Percentiles rank a stretch among this genome's conserved stretches.
Evolutionary conservation across 2,329 filamentous ascomycete genomes (phyloP).

Genomic region (Aspergillus ochraceoroseus): DNA sequence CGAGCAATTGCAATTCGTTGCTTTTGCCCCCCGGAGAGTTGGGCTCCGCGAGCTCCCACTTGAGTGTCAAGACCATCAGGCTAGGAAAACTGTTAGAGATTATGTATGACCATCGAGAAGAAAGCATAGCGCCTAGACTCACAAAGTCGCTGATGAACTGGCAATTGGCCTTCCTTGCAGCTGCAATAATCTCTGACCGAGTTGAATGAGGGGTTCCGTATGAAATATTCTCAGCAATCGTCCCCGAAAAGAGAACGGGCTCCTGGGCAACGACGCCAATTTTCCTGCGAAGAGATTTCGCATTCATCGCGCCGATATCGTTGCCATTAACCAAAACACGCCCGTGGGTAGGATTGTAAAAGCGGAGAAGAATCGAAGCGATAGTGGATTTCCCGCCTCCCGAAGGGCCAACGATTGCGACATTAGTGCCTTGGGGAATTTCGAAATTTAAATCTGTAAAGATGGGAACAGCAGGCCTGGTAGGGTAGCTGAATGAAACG

Average conservation of each 20-base stretch:
- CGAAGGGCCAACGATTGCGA: slow-evolving; percentile 93
- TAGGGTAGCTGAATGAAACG: slow-evolving; percentile 87
- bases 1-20: slow-evolving; percentile 96
- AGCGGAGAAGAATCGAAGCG: slow-evolving; percentile 80
- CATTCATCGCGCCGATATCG: slow-evolving; percentile 81
- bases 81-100: slow-evolving; percentile 33
- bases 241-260: slow-evolving; percentile 80
- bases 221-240: slow-evolving; percentile 76
- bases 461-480: slow-evolving; percentile 82
- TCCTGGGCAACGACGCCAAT: slow-evolving; percentile 96
- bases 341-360: slow-evolving; percentile 78
- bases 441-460: slow-evolving; percentile 86
- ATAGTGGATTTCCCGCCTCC: slow-evolving; percentile 97
- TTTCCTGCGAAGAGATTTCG: slow-evolving; percentile 83
- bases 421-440: slow-evolving; percentile 88
- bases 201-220: slow-evolving; percentile 81
- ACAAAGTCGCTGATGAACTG: slow-evolving; percentile 91
- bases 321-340: slow-evolving; percentile 76
- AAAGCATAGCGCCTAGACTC: slow-evolving; percentile 33
- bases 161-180: slow-evolving; percentile 89
- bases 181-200: slow-evolving; percentile 73
- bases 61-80: slow-evolving; percentile 92
- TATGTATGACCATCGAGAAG: neutral
- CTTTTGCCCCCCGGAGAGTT: slow-evolving; percentile 93
- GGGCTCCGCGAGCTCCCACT: slow-evolving; percentile 85